A percentile compares a stretch with the other conserved stretches of the same genome.
Conservation (phyloP, 164 flowering plant genomes). For the Houttuynia cordata region DNA sequence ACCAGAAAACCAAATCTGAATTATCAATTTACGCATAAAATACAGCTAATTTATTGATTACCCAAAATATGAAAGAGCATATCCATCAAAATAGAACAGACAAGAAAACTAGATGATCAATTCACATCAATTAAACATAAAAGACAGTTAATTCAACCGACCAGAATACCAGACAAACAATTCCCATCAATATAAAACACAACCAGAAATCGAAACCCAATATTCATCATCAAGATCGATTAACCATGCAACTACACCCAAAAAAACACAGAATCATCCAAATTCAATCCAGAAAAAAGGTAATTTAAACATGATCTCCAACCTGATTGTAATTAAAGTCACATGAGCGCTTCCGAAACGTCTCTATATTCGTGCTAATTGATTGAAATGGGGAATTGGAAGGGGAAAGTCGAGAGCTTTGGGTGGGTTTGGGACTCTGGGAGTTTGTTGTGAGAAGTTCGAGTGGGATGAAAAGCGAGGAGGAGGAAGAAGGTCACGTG, state of each 20-base stretch:
- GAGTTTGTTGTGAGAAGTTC: background rate
- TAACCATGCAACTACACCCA: background rate
- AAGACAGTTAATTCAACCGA: too few species aligned
- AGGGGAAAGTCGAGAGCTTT: background rate
- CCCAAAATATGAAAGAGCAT: too few species aligned
- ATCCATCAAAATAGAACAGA: too few species aligned
- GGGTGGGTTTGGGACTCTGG: background rate
- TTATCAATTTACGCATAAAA: too few species aligned
- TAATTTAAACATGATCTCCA: background rate
- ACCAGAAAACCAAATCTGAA: too few species aligned
- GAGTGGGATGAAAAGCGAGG: too few species aligned
- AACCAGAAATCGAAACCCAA: background rate
- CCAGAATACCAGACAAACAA: too few species aligned
- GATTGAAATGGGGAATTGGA: background rate
- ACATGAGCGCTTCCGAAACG: background rate
- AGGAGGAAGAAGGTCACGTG: background rate
- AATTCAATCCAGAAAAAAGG: background rate
- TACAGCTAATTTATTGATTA: too few species aligned
- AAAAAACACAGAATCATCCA: background rate
- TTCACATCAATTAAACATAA: too few species aligned
- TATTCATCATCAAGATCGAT: background rate
- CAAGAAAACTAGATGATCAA: too few species aligned
- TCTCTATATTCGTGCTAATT: background rate
- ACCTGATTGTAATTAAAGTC: background rate
- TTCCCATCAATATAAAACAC: too few species aligned